Base-by-base conservation (phyloP, 148 eudicot genomes). In the Amaranthus cruentus region DNA sequence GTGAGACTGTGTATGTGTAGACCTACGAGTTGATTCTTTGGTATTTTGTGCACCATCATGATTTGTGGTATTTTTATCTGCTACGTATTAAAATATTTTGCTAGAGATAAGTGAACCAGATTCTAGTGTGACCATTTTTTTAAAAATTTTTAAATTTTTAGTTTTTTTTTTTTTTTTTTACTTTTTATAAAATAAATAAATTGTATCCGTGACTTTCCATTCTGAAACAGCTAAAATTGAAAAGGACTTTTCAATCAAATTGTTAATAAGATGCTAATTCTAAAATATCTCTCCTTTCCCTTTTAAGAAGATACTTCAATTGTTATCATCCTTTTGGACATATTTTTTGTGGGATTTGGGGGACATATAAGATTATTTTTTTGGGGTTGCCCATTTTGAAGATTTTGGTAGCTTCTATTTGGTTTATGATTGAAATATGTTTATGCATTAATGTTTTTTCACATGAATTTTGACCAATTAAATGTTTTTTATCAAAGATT, bases 251-350 rank as follows among this genome's bases (percentile, higher is more conserved):
- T 73, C 72, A 66, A 11, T 59, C 54, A 53, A 10, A 49, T 58
- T 78, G 68, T 8, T 55, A 7, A 28, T 9, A 18, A 4, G 47
- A 67, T 47, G 53, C 49, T 13, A 7, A 9, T 66, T 43, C 54
- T 47, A 66, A 66, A 71, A 78, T 73, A 72, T 78, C 73, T 68
- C 53, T 47, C 68, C 73, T 28, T 58, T 72, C 76, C 47, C 15
- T 72, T 56, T 78, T 61, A 21, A 28, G 47, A 47, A 78, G 77
- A 73, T 73, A 54, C 70, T 60, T 73, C 51, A 44, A 60, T 73
- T 78, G 73, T 78, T 67, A n/a, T 78, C 62, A 18, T 66, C 76
- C 81, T 58, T 66, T 8, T 72, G 7, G 76, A 67, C 62, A 55
- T 6, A 6, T 6, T 8, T 55, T 48, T 56, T 59, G 57, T 48